Base-by-base conservation (phyloP, 331 rosid species). In the Stylosanthes scabra region DNA sequence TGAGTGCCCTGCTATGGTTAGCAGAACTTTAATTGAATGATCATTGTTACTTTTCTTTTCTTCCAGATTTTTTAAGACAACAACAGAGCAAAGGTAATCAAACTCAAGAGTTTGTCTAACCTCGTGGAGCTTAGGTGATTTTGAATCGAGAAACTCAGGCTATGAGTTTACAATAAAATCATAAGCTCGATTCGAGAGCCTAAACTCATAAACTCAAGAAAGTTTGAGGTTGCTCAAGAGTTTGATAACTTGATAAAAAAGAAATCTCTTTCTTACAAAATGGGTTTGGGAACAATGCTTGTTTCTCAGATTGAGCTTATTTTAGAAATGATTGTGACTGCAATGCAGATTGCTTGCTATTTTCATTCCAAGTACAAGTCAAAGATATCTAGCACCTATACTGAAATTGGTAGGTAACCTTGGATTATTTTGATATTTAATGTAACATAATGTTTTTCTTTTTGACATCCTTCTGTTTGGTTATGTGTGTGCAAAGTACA, bases 331-430 rank as follows among this genome's bases (percentile, higher is more conserved):
- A 31, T 15, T 28, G 7, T 78, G 46, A 39, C 51, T 79, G 9
- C 42, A 0, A 0, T 90, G 97, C 92, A 91, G 97, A 76, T 91
- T 51, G 81, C 92, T 77, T 91, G 97, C 87, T 88, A 91, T 81
- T 76, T 85, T 15, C 97, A 88, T 82, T 82, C 91, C 27, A 88
- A 83, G 62, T 90, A 86, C 77, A 88, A 81, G 82, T 71, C 92
- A 44, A 73, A 66, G 62, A 73, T 86, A 14, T 90, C 96, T 56
- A 82, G 78, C 70, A 81, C 96, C 59, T 84, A 90, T 60, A 76
- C 86, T 15, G 86, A 82, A 62, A 89, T 87, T 72, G 96, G 96
- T 89, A 85, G 96, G 96, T 89, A 85, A 72, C 11, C 49, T 69
- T 13, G 74, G 52, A 76, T 62, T 59, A 44, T 2, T 51, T 15